Conservation (phyloP, 352 stramenopile genomes). For the Globisporangium iwayamae region DNA sequence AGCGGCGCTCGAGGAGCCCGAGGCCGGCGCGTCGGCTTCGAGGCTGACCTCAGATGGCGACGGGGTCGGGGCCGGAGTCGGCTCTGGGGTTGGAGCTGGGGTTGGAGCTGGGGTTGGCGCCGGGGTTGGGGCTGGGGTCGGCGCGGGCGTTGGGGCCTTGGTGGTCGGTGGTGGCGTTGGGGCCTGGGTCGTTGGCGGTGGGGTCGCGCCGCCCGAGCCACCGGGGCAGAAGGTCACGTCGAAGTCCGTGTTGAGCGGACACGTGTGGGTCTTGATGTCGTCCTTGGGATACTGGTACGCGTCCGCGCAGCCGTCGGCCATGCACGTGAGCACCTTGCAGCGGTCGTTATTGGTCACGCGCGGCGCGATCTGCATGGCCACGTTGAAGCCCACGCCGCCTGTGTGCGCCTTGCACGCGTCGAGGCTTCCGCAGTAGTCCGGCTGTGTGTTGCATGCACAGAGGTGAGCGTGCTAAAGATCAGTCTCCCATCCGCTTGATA, state of each 20-base stretch:
- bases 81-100: conserved; percentile 14
- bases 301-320: conserved; percentile 50
- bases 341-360: conserved; percentile 29
- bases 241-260: conserved; percentile 44
- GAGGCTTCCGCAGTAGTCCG: conserved; percentile 48
- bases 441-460: conserved; percentile 9
- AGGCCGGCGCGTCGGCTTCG: conserved; percentile 3
- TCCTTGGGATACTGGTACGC: conserved; percentile 70
- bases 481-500: neutral
- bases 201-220: conserved; percentile 12
- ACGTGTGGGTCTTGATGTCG: conserved; percentile 67
- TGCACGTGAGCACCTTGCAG: conserved; percentile 49
- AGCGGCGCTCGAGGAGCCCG: neutral
- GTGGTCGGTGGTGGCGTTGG: conserved; percentile 21
- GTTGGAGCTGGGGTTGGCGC: conserved; percentile 5
- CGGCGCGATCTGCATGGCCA: conserved; percentile 63
- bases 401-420: conserved; percentile 49
- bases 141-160: neutral
- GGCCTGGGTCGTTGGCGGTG: conserved; percentile 18
- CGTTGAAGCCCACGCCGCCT: conserved; percentile 62
- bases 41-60: conserved; percentile 15
- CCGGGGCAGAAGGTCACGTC: conserved; percentile 55
- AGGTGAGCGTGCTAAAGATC: neutral
- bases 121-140: conserved; percentile 3
- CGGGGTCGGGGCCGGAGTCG: conserved; percentile 12